Base-by-base conservation (phyloP, 306 rosid genomes). In the Sechiopsis laciniata region DNA sequence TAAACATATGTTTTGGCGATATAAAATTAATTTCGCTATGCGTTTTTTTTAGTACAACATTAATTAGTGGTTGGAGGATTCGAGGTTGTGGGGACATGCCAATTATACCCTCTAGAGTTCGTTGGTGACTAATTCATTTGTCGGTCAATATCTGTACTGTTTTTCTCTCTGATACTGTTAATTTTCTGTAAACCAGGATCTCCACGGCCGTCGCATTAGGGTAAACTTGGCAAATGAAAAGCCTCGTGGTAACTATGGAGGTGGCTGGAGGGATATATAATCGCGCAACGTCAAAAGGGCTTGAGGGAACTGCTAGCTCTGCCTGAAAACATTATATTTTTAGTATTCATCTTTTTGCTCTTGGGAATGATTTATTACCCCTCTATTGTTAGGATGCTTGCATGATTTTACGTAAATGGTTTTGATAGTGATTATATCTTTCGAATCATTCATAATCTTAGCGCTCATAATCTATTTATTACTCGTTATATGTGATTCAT, bases 201-300 rank as follows among this genome's bases (percentile, higher is more conserved):
- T 95, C 73, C 85, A 91, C 74, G 96, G 97, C 54, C 99, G 96
- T 60, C 77, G 32, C 11, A 77, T 95, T 37, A 88, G 88, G 81
- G 92, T 89, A 55, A 87, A 85, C 57, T 91, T 79, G 78, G 97
- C 99, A 6, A 88, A 78, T 74, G 96, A 95, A 0, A 95, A 85
- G 84, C 40, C 90, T 71, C 91, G 75, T 2, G 46, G 74, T 6
- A 57, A 59, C 40, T 55, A 6, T 15, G 76, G 55, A 14, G 55
- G 55, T 15, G 84, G 90, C 0, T 5, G 51, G 79, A 6, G 72
- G 76, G 37, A 32, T 32, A 0, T 16, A 48, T 24, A 16, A 16
- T 14, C 19, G 74, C 58, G 20, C 53, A 84, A 81, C 81, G 90
- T 82, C 20, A 81, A 84, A 50, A 85, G 86, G 79, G 90, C 85